Base-by-base conservation (phyloP, 345 rosid genomes). In the Sisymbrium irio region DNA sequence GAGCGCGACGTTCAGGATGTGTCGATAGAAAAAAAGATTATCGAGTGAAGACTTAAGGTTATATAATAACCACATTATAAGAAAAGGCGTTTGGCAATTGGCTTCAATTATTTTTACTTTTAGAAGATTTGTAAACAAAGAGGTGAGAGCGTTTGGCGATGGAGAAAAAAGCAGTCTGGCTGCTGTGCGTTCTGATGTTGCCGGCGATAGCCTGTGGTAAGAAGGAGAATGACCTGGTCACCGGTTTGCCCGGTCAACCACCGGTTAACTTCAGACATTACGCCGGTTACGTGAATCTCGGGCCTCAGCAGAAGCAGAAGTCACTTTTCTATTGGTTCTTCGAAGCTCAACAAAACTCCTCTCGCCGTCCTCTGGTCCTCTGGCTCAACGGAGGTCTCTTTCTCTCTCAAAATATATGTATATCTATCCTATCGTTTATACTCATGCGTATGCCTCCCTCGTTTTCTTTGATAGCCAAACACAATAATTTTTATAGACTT, bases 271-370 rank as follows among this genome's bases (percentile, higher is more conserved):
- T 89, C 75, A 55, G 67, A 58, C 96, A 89, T 67, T 87, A 82
- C 65, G 78, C 89, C 6, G 93, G 93, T 28, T 86, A 87, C 65
- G 79, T 89, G 47, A 67, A 78, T 9, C 80, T 82, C 22, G 78
- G 69, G 4, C 84, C 79, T 3, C 19, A 44, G 0, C 61, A 68
- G 25, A 63, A 45, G 65, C 75, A 72, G 5, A 87, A 81, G 64
- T 83, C 90, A 3, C 76, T 89, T 55, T 89, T 85, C 79, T 87
- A 89, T 51, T 87, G 90, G 92, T 87, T 89, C 78, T 89, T 89
- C 20, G 89, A 87, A 80, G 86, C 90, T 1, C 80, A 82, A 40
- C 33, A 61, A 2, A 67, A 39, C 33, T 49, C 73, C 0, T 45
- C 85, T 27, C 37, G 5, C 5, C 85, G 81, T 17, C 92, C 96